Evolutionary conservation across 257 asterid species (phyloP).

Genomic region (Marsdenia floribunda): DNA sequence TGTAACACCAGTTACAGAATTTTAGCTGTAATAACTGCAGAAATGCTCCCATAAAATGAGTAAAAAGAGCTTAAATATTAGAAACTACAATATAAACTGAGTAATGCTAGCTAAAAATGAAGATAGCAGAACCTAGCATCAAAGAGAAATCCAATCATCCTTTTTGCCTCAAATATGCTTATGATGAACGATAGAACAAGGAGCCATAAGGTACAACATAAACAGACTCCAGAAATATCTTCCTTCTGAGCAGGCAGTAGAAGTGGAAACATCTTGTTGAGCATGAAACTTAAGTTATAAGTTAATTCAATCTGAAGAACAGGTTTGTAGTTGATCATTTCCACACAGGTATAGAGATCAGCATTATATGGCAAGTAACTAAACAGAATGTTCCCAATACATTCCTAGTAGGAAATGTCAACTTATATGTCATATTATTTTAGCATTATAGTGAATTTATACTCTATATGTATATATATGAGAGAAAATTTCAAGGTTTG

Average conservation of each 20-base stretch:
- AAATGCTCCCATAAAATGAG: conserved; percentile 36
- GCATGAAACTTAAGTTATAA: background rate
- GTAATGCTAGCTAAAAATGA: background rate
- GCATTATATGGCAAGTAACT: background rate
- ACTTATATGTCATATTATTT: no score
- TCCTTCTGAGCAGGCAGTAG: background rate
- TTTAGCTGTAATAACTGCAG: conserved; percentile 52
- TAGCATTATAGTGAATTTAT: no score
- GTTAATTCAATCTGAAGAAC: conserved; percentile 1
- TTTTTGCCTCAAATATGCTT: background rate
- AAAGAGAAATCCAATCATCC: background rate
- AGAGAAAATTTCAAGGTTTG: no score
- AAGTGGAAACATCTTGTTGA: background rate
- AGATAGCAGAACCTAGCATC: background rate
- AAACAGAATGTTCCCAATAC: background rate
- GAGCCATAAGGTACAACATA: background rate
- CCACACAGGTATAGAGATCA: background rate
- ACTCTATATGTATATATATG: no score
- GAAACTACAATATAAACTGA: conserved; percentile 2
- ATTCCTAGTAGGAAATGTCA: no score
- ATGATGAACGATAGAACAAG: background rate
- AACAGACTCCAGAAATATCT: background rate
- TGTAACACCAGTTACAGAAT: conserved; percentile 52
- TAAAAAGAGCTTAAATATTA: conserved; percentile 6
- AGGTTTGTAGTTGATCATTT: background rate